These are phyloP conservation scores for Yamadazyma tumulicola DNA, from an alignment of 805 yeast genomes.

Conservation along the genomic window DNA sequence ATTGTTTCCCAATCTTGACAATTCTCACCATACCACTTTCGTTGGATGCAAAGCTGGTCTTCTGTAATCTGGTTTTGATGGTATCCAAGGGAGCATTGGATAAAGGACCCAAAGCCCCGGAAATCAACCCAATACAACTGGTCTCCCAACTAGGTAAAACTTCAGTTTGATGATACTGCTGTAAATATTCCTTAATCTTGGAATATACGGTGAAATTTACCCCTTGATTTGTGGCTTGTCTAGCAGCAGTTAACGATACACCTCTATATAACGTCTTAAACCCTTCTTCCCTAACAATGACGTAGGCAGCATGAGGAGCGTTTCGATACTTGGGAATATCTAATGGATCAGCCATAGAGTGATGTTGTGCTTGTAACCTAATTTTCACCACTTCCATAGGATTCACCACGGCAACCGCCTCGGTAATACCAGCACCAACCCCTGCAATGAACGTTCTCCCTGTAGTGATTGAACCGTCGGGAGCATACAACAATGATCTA, in stretches of 20 bases:
- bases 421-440: slow-evolving; percentile 96
- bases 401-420: slow-evolving; percentile 90
- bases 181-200: slow-evolving; percentile 68
- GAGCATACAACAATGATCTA: slow-evolving; percentile 63
- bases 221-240: slow-evolving; percentile 98
- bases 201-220: slow-evolving; percentile 96
- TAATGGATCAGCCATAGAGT: slow-evolving; percentile 81
- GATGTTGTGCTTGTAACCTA: slow-evolving; percentile 92
- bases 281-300: slow-evolving; percentile 90
- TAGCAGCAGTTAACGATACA: slow-evolving; percentile 90
- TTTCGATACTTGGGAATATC: slow-evolving; percentile 82
- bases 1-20: slow-evolving; percentile 70
- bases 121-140: slow-evolving; percentile 80
- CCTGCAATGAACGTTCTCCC: slow-evolving; percentile 84
- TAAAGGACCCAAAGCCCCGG: slow-evolving; percentile 97
- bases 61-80: slow-evolving; percentile 94
- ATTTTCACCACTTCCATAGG: slow-evolving; percentile 98
- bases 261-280: slow-evolving; percentile 86
- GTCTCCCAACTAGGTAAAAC: slow-evolving; percentile 92
- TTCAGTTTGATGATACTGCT: slow-evolving; percentile 53
- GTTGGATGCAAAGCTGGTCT: slow-evolving; percentile 66
- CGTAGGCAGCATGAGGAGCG: slow-evolving; percentile 86
- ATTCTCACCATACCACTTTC: slow-evolving; percentile 77
- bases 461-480: slow-evolving; percentile 66
- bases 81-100: slow-evolving; percentile 98